These are phyloP conservation scores for Monilinia aucupariae DNA, from an alignment of 2,329 filamentous ascomycete genomes.

Conservation along the genomic window DNA sequence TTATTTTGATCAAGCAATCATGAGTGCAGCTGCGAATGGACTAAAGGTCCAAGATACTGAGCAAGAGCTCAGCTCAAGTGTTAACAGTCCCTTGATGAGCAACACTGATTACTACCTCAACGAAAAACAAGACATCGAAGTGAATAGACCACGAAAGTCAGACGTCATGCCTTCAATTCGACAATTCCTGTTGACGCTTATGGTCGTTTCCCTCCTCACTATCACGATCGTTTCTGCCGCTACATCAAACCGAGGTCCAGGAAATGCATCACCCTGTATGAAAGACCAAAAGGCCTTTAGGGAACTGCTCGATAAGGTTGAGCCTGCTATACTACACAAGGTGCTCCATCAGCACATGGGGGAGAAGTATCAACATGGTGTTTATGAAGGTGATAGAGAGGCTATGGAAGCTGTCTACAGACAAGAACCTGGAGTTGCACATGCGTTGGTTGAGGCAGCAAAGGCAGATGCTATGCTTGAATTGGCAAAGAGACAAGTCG, in stretches of 20 bases:
- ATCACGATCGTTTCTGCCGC: slow-evolving; percentile 37
- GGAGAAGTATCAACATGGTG: slow-evolving; percentile 60
- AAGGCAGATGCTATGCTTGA: slow-evolving; percentile 15
- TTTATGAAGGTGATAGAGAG: slow-evolving; percentile 59
- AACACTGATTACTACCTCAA: background rate
- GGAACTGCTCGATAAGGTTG: slow-evolving; percentile 50
- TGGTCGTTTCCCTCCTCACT: slow-evolving; percentile 34
- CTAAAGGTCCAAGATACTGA: slow-evolving; percentile 21
- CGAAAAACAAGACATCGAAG: slow-evolving; percentile 17
- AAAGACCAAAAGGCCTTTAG: slow-evolving; percentile 41
- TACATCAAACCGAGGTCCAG: slow-evolving; percentile 24
- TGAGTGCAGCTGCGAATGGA: slow-evolving; percentile 23
- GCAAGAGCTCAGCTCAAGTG: slow-evolving; percentile 11
- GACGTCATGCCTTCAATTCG: slow-evolving; percentile 39
- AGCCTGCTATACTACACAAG: slow-evolving; percentile 57
- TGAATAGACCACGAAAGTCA: slow-evolving; percentile 12
- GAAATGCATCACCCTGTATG: slow-evolving; percentile 10
- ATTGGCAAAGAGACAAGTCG: slow-evolving; percentile 55
- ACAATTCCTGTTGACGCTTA: slow-evolving; percentile 35
- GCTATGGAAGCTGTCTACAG: slow-evolving; percentile 59
- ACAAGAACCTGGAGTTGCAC: slow-evolving; percentile 56
- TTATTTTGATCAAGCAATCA: slow-evolving; percentile 12
- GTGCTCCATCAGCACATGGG: slow-evolving; percentile 60
- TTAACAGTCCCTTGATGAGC: background rate
- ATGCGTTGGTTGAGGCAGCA: slow-evolving; percentile 57